Conservation (phyloP, 805 yeast species). For the Barnettozyma siamensis region DNA sequence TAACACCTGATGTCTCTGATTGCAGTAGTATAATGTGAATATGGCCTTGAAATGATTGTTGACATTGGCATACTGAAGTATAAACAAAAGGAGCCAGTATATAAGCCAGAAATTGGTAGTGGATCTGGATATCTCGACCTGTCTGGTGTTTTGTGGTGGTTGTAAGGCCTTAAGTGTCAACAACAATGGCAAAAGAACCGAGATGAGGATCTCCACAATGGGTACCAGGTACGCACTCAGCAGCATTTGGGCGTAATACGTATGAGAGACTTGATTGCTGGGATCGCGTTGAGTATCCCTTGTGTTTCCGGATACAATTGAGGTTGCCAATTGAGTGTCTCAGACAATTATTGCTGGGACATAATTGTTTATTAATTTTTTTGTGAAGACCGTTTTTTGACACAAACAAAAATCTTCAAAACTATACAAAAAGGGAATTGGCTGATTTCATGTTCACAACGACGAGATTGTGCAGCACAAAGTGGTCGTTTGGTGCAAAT, state of each 20-base stretch:
- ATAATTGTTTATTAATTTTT: no score
- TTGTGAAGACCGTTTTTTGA: no score
- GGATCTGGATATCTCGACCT: slow-evolving; percentile 1
- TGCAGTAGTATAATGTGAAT: slow-evolving; percentile 12
- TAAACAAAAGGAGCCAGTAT: slow-evolving; percentile 17
- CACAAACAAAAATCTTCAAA: no score
- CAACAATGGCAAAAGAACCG: slow-evolving; percentile 15
- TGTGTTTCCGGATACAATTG: no score
- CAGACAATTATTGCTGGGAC: no score
- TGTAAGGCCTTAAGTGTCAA: slow-evolving; percentile 20
- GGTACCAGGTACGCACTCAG: slow-evolving; percentile 15
- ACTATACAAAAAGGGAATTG: neutral
- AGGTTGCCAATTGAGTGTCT: no score
- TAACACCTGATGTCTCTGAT: slow-evolving; percentile 2
- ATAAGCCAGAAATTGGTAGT: slow-evolving; percentile 17
- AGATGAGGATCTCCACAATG: slow-evolving; percentile 9
- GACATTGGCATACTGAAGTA: slow-evolving; percentile 11
- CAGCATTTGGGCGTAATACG: slow-evolving; percentile 4
- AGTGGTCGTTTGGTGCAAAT: slow-evolving; percentile 4
- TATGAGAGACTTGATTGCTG: no score
- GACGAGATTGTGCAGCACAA: slow-evolving; percentile 3
- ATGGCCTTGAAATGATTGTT: slow-evolving; percentile 14
- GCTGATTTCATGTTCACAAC: slow-evolving; percentile 5
- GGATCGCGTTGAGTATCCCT: no score
- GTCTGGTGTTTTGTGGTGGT: neutral